phyloP scores from a whole-genome alignment of 768 basidiomycete genomes.

The Mycena galopus region DNA sequence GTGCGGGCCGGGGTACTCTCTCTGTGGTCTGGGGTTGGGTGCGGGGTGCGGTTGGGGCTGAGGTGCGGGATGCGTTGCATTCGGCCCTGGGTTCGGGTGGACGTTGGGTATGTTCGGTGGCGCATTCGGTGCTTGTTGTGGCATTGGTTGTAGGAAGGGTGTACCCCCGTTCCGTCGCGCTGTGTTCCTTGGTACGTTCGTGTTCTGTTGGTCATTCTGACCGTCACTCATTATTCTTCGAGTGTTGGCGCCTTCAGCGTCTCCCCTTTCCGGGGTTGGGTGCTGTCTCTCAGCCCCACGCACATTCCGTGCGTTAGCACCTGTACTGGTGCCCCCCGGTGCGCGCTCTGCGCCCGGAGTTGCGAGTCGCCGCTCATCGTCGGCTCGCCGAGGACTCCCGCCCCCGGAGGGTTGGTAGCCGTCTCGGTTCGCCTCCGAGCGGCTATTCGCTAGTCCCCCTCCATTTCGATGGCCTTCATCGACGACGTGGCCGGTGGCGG shows the following conservation, averaged over 20 bases:
- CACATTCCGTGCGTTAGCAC: neutral
- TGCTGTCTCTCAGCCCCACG: neutral
- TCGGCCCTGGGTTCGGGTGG: no score
- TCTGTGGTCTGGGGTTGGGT: neutral
- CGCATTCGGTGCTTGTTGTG: no score
- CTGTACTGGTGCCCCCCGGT: slow-evolving; percentile 19
- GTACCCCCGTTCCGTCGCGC: neutral
- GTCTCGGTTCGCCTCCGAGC: slow-evolving; percentile 13
- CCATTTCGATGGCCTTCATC: neutral
- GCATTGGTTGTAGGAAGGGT: neutral
- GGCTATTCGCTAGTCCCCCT: slow-evolving; percentile 3
- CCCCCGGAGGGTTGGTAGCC: slow-evolving; percentile 1
- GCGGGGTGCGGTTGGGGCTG: no score
- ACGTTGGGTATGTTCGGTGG: neutral
- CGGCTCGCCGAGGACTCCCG: neutral
- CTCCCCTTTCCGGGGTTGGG: neutral
- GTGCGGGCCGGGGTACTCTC: neutral
- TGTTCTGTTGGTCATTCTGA: no score
- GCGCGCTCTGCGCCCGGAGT: slow-evolving; percentile 12
- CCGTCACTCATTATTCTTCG: no score
- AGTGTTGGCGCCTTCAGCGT: neutral
- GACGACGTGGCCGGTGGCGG: slow-evolving; percentile 15
- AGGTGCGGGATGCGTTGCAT: no score
- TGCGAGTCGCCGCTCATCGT: slow-evolving; percentile 4
- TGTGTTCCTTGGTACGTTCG: no score